Percentiles rank a stretch among this genome's conserved stretches.
phyloP scores from a whole-genome alignment of 805 yeast genomes.

The Henningerozyma blattae region DNA sequence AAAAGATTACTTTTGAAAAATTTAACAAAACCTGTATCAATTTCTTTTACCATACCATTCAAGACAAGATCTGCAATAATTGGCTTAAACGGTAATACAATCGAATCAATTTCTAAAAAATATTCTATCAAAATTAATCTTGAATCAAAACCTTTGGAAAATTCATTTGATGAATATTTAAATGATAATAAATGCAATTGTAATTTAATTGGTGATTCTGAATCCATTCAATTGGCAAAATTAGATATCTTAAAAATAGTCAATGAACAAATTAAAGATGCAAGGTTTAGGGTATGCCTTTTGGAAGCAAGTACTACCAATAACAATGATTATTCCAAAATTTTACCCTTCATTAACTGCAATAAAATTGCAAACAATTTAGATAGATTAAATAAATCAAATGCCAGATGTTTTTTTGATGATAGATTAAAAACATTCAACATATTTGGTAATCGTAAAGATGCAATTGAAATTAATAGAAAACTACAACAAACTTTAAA shows the following conservation, averaged over 20 bases:
- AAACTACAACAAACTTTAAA: constrained; percentile 35
- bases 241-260: constrained; percentile 59
- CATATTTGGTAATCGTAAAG: constrained; percentile 62
- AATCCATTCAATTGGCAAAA: constrained; percentile 68
- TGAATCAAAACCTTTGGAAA: constrained; percentile 21
- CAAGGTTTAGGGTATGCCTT: constrained; percentile 39
- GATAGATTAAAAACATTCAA: background rate
- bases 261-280: constrained; percentile 54
- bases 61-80: constrained; percentile 66
- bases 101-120: constrained; percentile 67
- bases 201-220: constrained; percentile 69
- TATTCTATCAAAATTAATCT: constrained; percentile 60
- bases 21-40: constrained; percentile 60
- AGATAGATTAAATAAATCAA: constrained; percentile 8
- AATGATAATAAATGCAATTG: constrained; percentile 49
- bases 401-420: background rate
- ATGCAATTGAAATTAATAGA: constrained; percentile 42
- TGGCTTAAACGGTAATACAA: constrained; percentile 74
- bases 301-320: no score
- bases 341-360: constrained; percentile 24
- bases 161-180: constrained; percentile 40
- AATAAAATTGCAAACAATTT: constrained; percentile 27
- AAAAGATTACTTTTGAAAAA: constrained; percentile 63
- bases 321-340: constrained; percentile 27
- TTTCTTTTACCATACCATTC: constrained; percentile 61